These are phyloP conservation scores for Claviceps sorghi DNA, from an alignment of 2,329 filamentous ascomycete species.

Conservation along the genomic window DNA sequence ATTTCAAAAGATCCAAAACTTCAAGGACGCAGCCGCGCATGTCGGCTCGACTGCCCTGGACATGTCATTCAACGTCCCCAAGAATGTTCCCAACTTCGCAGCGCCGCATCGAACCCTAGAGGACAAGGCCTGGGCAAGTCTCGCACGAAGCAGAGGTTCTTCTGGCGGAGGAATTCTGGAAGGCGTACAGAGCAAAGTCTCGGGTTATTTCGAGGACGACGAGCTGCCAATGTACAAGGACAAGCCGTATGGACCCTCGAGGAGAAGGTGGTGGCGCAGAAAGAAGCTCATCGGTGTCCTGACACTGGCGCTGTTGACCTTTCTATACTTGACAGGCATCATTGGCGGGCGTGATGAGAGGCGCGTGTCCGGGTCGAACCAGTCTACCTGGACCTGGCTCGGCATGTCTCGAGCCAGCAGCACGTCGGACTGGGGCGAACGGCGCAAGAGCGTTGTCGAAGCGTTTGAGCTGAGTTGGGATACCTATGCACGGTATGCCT, in stretches of 20 bases:
- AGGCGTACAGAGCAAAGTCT: constrained; percentile 46
- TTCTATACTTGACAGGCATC: constrained; percentile 59
- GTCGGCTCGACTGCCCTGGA: constrained; percentile 33
- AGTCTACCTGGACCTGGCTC: constrained; percentile 39
- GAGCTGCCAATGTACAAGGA: constrained; percentile 93
- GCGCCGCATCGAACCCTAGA: constrained; percentile 50
- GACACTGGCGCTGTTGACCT: constrained; percentile 36
- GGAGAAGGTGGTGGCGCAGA: constrained; percentile 45
- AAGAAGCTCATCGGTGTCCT: constrained; percentile 43
- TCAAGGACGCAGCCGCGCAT: constrained; percentile 34
- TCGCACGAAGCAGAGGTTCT: constrained; percentile 19
- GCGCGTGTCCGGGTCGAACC: constrained; percentile 20
- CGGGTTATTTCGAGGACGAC: constrained; percentile 45
- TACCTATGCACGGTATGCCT: constrained; percentile 81
- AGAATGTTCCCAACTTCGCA: constrained; percentile 54
- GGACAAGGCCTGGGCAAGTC: constrained; percentile 49
- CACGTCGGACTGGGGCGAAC: constrained; percentile 56
- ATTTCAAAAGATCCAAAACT: constrained; percentile 27
- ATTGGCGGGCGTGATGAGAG: constrained; percentile 26
- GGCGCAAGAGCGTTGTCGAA: constrained; percentile 71
- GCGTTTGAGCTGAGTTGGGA: constrained; percentile 88
- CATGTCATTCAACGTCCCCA: constrained; percentile 54
- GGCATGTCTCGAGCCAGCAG: constrained; percentile 31
- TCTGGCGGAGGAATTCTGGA: constrained; percentile 26
- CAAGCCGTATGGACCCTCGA: constrained; percentile 69